Conservation (phyloP, 371 early-diverging fungal species). For the Racocetra persica region DNA sequence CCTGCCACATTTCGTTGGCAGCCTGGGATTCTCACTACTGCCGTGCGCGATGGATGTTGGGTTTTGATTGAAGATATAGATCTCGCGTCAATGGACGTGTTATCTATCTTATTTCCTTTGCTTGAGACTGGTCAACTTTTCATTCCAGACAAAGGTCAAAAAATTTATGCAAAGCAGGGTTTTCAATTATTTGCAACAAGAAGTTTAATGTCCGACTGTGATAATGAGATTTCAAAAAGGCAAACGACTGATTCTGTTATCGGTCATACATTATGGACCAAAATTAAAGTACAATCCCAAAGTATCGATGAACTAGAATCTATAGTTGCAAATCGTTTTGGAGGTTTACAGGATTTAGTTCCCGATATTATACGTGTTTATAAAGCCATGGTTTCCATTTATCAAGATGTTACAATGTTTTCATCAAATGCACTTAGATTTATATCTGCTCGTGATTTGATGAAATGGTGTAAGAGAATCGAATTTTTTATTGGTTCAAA, state of each 20-base stretch:
- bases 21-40: conserved; percentile 95
- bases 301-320: conserved; percentile 67
- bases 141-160: conserved; percentile 95
- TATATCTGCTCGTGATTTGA: conserved; percentile 72
- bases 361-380: conserved; percentile 69
- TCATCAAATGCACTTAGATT: not conserved
- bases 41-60: conserved; percentile 97
- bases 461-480: conserved; percentile 88
- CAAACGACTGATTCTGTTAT: conserved; percentile 47
- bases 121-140: conserved; percentile 94
- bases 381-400: conserved; percentile 62
- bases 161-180: conserved; percentile 86
- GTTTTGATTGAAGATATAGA: conserved; percentile 99
- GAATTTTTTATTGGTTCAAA: conserved; percentile 53
- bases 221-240: conserved; percentile 47
- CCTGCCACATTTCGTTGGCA: conserved; percentile 97
- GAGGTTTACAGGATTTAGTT: conserved; percentile 57
- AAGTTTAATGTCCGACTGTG: conserved; percentile 63
- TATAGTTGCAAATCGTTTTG: conserved; percentile 70
- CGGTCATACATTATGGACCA: conserved; percentile 81
- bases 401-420: conserved; percentile 59
- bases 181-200: conserved; percentile 98
- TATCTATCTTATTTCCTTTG: conserved; percentile 93
- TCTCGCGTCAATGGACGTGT: conserved; percentile 96
- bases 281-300: conserved; percentile 73